phyloP scores from a whole-genome alignment of 176 grass and related monocot genomes.

The Oryza australiensis region DNA sequence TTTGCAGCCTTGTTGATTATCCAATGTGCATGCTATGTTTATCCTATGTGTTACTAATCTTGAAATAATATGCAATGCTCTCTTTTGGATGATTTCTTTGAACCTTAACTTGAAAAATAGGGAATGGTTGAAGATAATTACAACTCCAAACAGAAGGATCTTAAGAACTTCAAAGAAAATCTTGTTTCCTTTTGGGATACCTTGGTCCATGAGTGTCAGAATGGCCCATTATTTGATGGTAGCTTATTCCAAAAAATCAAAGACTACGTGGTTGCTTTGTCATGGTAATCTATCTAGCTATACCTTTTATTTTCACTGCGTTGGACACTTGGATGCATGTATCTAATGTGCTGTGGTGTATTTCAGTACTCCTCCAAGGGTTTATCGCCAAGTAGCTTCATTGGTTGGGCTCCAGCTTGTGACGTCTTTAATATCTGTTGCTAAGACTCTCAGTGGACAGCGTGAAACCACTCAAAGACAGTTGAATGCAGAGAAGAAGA shows the following conservation, averaged over 20 bases:
- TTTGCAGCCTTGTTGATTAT: constrained; percentile 21
- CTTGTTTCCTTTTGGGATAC: constrained; percentile 84
- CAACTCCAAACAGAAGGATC: constrained; percentile 80
- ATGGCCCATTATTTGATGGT: constrained; percentile 88
- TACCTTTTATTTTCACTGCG: background rate
- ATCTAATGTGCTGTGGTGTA: constrained; percentile 34
- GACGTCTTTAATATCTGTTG: constrained; percentile 88
- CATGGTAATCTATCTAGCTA: constrained; percentile 60
- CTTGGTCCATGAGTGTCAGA: constrained; percentile 89
- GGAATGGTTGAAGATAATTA: constrained; percentile 90
- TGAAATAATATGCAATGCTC: constrained; percentile 16
- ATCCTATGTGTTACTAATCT: constrained; percentile 22
- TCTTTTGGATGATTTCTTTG: constrained; percentile 19
- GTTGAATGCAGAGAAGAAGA: constrained; percentile 94
- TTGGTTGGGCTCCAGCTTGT: constrained; percentile 92
- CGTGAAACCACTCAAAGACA: constrained; percentile 96
- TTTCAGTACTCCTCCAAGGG: constrained; percentile 88
- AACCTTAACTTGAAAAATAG: constrained; percentile 56
- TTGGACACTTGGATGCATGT: constrained; percentile 9
- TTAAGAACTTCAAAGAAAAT: constrained; percentile 94
- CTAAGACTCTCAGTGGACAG: constrained; percentile 83
- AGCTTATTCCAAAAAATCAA: constrained; percentile 74
- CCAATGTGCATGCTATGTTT: constrained; percentile 18
- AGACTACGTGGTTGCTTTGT: constrained; percentile 82
- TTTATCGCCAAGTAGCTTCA: constrained; percentile 87